Evolutionary conservation across 225 moss, liverwort and hornwort species (phyloP).

Genomic region (Marchantia polymorpha): DNA sequence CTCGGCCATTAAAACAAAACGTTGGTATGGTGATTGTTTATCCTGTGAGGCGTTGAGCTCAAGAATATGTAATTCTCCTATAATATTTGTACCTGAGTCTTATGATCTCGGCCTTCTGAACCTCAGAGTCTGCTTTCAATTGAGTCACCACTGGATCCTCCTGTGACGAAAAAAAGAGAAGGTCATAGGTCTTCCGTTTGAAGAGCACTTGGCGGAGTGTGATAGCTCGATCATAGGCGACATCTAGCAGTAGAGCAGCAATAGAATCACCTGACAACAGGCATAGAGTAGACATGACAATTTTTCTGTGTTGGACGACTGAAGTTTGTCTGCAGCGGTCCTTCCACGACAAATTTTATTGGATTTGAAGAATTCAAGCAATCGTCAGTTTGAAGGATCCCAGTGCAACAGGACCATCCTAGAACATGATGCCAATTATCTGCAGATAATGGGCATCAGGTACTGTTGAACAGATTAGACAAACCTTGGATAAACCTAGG

Average conservation of each 20-base stretch:
- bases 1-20: not conserved
- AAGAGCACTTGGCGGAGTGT: no score
- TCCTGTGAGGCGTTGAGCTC: not conserved
- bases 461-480: no score
- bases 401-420: no score
- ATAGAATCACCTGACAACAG: not conserved
- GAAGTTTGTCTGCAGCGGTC: not conserved
- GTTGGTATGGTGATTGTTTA: not conserved
- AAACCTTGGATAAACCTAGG: no score
- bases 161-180: conserved; percentile 3
- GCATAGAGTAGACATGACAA: not conserved
- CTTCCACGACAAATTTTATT: not conserved
- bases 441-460: no score
- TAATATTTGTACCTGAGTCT: conserved; percentile 28
- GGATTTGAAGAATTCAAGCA: not conserved
- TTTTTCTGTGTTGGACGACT: not conserved
- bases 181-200: not conserved
- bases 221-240: not conserved
- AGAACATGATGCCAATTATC: no score
- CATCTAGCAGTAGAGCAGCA: not conserved
- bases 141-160: conserved; percentile 38
- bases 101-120: conserved; percentile 29
- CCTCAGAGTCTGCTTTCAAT: conserved; percentile 24
- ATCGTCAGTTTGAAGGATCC: no score
- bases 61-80: not conserved